phyloP scores from a whole-genome alignment of 2,329 filamentous ascomycete genomes.

The Sclerotinia spermophila region DNA sequence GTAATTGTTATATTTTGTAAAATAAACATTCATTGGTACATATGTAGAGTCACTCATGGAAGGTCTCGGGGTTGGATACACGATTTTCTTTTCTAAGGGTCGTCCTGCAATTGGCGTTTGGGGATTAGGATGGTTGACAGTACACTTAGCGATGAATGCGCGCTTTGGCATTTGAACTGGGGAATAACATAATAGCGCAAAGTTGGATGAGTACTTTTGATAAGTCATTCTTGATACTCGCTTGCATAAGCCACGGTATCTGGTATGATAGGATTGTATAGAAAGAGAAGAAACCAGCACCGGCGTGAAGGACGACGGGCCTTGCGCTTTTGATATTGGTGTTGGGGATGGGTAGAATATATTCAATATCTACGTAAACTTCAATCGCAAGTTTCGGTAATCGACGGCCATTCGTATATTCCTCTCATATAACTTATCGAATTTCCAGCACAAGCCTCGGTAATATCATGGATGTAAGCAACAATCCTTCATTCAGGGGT shows the following conservation, averaged over 20 bases:
- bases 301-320: not conserved
- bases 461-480: not conserved
- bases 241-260: not conserved
- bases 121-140: not conserved
- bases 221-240: not conserved
- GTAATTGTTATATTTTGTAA: not conserved
- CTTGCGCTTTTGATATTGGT: not conserved
- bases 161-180: not conserved
- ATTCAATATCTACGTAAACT: not conserved
- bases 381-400: not conserved
- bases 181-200: not conserved
- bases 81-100: not conserved
- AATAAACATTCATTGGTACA: not conserved
- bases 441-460: not conserved
- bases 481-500: not conserved
- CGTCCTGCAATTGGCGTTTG: not conserved
- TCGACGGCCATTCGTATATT: not conserved
- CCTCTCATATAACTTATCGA: not conserved
- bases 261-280: not conserved
- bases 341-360: not conserved
- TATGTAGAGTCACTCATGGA: not conserved
- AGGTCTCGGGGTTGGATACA: not conserved
- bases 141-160: not conserved
- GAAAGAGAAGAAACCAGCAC: not conserved
- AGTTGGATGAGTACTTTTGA: not conserved